A percentile compares a stretch with the other conserved stretches of the same genome.
These are phyloP conservation scores for Steccherinum ochraceum DNA, from an alignment of 768 basidiomycete species.

Conservation along the genomic window DNA sequence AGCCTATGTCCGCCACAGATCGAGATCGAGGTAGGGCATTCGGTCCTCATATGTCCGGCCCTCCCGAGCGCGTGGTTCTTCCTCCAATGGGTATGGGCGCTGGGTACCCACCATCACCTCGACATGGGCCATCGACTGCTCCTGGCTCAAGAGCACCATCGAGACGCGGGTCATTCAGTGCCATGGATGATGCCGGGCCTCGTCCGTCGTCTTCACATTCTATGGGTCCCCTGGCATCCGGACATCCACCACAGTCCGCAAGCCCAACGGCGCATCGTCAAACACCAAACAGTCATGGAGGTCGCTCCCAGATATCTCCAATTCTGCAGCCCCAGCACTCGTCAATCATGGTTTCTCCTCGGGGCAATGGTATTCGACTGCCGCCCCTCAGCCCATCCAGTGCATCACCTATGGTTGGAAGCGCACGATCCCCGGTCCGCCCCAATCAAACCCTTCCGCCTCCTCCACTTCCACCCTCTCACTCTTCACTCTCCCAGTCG, in stretches of 20 bases:
- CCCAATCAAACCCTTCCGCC: constrained; percentile 5
- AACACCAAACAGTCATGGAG: neutral
- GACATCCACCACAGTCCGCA: constrained; percentile 1
- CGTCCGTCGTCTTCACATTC: constrained; percentile 17
- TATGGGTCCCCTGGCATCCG: neutral
- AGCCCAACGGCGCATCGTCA: neutral
- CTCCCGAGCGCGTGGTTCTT: constrained; percentile 22
- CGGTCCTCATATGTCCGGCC: constrained; percentile 17
- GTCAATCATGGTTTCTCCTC: constrained; percentile 1
- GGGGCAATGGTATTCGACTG: constrained; percentile 5
- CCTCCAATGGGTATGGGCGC: constrained; percentile 24
- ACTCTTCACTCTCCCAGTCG: constrained; percentile 9
- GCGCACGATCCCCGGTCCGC: constrained; percentile 5
- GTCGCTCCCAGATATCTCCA: constrained; percentile 5
- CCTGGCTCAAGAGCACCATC: constrained; percentile 15
- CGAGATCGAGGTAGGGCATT: constrained; percentile 18
- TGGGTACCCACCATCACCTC: constrained; percentile 16
- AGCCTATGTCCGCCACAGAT: constrained; percentile 13
- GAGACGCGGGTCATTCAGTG: constrained; percentile 17
- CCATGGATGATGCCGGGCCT: constrained; percentile 10
- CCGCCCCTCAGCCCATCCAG: constrained; percentile 11
- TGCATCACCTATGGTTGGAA: neutral
- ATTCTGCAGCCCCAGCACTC: constrained; percentile 1
- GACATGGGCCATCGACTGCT: constrained; percentile 7
- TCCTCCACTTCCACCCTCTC: constrained; percentile 9